Percentiles rank a stretch among this genome's conserved stretches.
These are phyloP conservation scores for Achaetomiella virescens DNA, from an alignment of 495 filamentous ascomycete genomes.

Conservation along the genomic window DNA sequence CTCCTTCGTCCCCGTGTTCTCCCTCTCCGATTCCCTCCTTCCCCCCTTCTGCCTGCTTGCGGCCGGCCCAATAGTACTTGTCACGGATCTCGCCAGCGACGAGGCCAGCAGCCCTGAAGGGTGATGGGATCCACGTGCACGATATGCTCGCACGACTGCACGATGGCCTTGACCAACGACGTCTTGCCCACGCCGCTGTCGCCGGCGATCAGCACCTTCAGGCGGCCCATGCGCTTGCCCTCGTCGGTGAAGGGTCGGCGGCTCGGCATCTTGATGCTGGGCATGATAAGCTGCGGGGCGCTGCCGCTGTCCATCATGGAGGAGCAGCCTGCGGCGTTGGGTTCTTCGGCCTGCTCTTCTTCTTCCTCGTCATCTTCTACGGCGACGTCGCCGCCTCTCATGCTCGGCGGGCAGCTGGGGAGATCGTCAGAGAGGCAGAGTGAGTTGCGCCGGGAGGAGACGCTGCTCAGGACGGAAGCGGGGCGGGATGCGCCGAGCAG, in stretches of 20 bases:
- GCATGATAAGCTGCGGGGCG: conserved; percentile 92
- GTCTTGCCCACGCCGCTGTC: conserved; percentile 82
- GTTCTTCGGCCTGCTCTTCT: conserved; percentile 38
- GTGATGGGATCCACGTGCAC: conserved; percentile 85
- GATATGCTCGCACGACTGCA: conserved; percentile 92
- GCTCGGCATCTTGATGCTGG: conserved; percentile 90
- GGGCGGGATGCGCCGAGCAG: conserved; percentile 44
- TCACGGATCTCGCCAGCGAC: conserved; percentile 20
- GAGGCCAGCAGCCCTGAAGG: conserved; percentile 30
- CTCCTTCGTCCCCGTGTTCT: conserved; percentile 33
- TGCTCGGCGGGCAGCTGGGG: conserved; percentile 39
- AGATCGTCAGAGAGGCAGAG: conserved; percentile 48
- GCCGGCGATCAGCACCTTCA: conserved; percentile 86
- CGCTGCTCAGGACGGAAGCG: conserved; percentile 40
- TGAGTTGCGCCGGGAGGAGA: conserved; percentile 52
- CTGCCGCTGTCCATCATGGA: conserved; percentile 47
- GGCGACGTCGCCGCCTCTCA: conserved; percentile 8
- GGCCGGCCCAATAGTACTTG: neutral
- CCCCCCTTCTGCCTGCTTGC: neutral
- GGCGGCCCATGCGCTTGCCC: conserved; percentile 74
- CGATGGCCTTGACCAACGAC: conserved; percentile 84
- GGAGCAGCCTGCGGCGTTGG: conserved; percentile 7
- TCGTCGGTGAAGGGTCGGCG: conserved; percentile 84
- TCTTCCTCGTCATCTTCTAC: conserved; percentile 31
- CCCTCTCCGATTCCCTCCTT: neutral